Evolutionary conservation across 2,329 filamentous ascomycete species (phyloP).

Genomic region (Hypoxylon sp.): DNA sequence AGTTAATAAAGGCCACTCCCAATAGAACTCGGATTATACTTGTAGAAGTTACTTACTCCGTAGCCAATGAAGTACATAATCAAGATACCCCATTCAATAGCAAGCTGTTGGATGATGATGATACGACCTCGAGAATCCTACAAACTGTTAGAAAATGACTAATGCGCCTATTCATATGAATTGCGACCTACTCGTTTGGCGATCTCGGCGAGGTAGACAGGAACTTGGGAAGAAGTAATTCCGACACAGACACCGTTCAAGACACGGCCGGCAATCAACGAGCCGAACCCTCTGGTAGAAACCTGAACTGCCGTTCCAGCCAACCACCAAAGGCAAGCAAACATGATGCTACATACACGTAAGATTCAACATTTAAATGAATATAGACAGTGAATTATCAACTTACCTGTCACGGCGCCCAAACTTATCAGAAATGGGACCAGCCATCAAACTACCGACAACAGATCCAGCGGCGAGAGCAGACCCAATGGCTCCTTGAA

Average conservation of each 20-base stretch:
- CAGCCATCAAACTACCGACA: slow-evolving; percentile 64
- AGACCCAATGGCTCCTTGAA: slow-evolving; percentile 67
- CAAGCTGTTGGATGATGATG: slow-evolving; percentile 80
- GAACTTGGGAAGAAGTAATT: slow-evolving; percentile 76
- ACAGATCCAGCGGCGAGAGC: slow-evolving; percentile 68
- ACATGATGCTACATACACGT: slow-evolving; percentile 56
- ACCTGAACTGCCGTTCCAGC: slow-evolving; percentile 73
- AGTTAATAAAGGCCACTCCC: slow-evolving; percentile 12
- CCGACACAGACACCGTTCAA: slow-evolving; percentile 77
- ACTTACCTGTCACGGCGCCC: slow-evolving; percentile 59
- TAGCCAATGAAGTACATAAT: slow-evolving; percentile 80
- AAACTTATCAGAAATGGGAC: slow-evolving; percentile 64
- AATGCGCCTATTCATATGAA: background rate
- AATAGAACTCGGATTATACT: background rate
- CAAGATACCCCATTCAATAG: slow-evolving; percentile 79
- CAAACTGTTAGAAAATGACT: slow-evolving; percentile 50
- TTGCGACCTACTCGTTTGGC: slow-evolving; percentile 61
- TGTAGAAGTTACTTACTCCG: slow-evolving; percentile 56
- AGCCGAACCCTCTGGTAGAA: slow-evolving; percentile 69
- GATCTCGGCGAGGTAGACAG: slow-evolving; percentile 78
- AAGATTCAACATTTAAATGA: slow-evolving; percentile 21
- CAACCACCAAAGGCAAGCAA: slow-evolving; percentile 64
- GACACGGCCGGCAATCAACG: slow-evolving; percentile 68
- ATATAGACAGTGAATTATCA: background rate
- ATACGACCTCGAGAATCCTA: slow-evolving; percentile 69